Base-by-base conservation (phyloP, 805 yeast genomes). In the Cyberlindnera saturnus region DNA sequence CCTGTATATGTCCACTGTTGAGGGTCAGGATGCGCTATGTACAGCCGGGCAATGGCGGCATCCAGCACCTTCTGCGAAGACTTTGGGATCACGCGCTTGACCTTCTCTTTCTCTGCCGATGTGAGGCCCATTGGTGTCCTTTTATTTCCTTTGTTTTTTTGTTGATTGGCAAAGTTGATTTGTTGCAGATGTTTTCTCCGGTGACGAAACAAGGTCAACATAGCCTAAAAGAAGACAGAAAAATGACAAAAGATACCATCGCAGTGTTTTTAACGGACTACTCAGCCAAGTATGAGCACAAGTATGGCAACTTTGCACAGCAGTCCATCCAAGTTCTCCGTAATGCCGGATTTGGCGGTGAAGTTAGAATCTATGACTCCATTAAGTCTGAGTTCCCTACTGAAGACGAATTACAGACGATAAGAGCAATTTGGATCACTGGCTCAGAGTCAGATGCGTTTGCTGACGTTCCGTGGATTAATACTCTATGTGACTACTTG, bases 1-100 rank as follows among this genome's bases (percentile, higher is more conserved):
- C 96, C 98, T 0, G 99, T 91, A 66, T 75, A 87, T 17, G 73
- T 74, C 98, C 98, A 93, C 49, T 76, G 69, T 17, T 74, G 72
- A 3, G 84, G 81, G 52, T 86, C 82, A 3, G 98, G 98, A 59
- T 86, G 81, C 2, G 98, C 96, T 20, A 91, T 78, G 66, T 89
- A 93, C 38, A 93, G 71, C 45, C 95, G 69, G 0, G 96, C 97
- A 3, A 91, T 85, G 0, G 96, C 82, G 38, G 95, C 95, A 65
- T 87, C 96, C 30, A 93, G 70, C 49, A 93, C 76, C 61, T 90
- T 90, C 61, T 89, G 89, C 39, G 91, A 71, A 7, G 86, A 79
- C 63, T 88, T 89, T 35, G 99, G 98, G 42, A 91, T 73, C 16
- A 84, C 88, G 44, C 97, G 70, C 60, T 90, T 90, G 63, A 93